phyloP scores from a whole-genome alignment of 371 early-diverging fungal genomes.

The Saksenaea oblongispora region DNA sequence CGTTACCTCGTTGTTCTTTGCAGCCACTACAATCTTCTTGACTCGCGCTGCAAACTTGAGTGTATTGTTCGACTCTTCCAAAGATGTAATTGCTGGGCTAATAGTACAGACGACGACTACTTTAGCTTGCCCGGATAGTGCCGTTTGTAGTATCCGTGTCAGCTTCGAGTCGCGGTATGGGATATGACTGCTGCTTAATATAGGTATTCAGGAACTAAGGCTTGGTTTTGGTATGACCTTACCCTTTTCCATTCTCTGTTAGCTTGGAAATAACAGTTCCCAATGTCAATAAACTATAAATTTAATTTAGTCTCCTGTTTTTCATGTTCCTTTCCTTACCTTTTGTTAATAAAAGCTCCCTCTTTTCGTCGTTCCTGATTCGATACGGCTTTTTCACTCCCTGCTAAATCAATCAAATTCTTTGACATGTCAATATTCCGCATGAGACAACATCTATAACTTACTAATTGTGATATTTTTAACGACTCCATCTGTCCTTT shows the following conservation, averaged over 20 bases:
- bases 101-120: constrained; percentile 86
- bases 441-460: not conserved
- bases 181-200: constrained; percentile 58
- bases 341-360: constrained; percentile 93
- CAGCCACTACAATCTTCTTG: constrained; percentile 70
- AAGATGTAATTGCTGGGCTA: constrained; percentile 63
- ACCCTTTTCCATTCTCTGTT: constrained; percentile 60
- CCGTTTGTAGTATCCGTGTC: constrained; percentile 88
- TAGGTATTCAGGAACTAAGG: not conserved
- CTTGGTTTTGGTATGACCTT: constrained; percentile 9
- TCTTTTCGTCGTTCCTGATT: constrained; percentile 85
- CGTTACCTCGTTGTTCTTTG: constrained; percentile 62
- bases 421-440: constrained; percentile 10
- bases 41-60: constrained; percentile 87
- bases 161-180: constrained; percentile 94
- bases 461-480: constrained; percentile 5
- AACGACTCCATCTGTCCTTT: constrained; percentile 38
- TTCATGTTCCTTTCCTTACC: constrained; percentile 16
- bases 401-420: constrained; percentile 96
- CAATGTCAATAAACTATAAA: constrained; percentile 68
- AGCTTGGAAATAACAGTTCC: constrained; percentile 90
- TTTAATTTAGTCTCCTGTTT: not conserved
- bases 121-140: constrained; percentile 81
- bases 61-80: constrained; percentile 85
- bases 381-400: constrained; percentile 89